phyloP scores from a whole-genome alignment of 148 eudicot genomes.

The Camellia granthamiana region DNA sequence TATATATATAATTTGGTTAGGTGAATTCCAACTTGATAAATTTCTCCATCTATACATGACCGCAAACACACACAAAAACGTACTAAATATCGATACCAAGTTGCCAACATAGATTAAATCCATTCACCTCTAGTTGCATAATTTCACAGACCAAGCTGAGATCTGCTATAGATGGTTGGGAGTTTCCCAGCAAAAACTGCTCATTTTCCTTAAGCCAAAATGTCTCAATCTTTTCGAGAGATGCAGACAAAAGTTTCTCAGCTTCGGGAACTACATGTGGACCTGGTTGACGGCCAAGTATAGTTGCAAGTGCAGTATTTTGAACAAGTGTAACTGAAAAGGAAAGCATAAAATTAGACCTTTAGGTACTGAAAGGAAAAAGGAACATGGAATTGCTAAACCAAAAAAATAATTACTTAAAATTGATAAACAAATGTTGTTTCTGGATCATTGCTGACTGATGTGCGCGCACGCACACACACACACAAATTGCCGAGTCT shows the following conservation, averaged over 20 bases:
- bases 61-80: neutral
- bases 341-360: neutral
- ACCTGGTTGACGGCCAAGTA: constrained; percentile 44
- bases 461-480: no score
- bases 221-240: constrained; percentile 61
- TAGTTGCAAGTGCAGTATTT: constrained; percentile 42
- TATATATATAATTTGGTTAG: no score
- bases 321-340: constrained; percentile 50
- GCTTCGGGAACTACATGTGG: constrained; percentile 54
- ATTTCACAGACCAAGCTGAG: constrained; percentile 80
- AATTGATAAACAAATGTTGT: neutral
- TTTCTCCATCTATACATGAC: neutral
- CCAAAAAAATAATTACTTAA: neutral
- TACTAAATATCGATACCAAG: neutral
- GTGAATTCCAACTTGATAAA: neutral
- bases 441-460: no score
- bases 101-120: neutral
- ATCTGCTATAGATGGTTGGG: constrained; percentile 83
- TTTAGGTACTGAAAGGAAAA: neutral
- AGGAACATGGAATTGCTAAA: neutral
- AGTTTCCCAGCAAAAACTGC: constrained; percentile 63
- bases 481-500: no score
- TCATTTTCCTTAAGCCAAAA: constrained; percentile 69
- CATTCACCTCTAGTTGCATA: constrained; percentile 85
- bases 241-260: constrained; percentile 45